Base-by-base conservation (phyloP, 1,139 yeast genomes). In the Geotrichum carabidarum region DNA sequence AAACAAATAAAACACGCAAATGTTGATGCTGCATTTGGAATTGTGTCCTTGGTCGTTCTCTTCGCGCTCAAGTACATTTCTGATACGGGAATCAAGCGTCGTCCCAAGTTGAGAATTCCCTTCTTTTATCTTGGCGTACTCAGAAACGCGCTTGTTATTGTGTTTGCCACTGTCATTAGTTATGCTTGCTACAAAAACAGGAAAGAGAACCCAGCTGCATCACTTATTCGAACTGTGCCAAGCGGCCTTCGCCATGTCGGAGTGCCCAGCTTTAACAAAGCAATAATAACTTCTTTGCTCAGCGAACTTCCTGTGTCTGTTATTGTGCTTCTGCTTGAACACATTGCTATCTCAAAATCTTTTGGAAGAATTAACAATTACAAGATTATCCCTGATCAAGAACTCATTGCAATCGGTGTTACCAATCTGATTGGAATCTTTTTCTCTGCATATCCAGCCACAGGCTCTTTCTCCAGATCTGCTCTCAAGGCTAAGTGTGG, bases 401-500 rank as follows among this genome's bases (percentile, higher is more conserved):
- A 91, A 70, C 79, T 91, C 59, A 81, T 91, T 67, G 97, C 98
- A 42, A 91, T 91, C 71, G 98, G 98, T 67, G 86, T 86, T 47
- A 86, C 93, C 56, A 91, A 91, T 72, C 76, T 90, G 68, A 78
- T 91, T 63, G 97, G 97, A 62, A 87, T 96, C 30, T 88, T 90
- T 67, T 91, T 91, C 78, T 78, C 82, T 65, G 96, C 97, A 8
- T 91, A 91, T 69, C 98, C 98, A 14, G 91, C 96, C 9, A 91
- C 98, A 9, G 97, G 98, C 53, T 91, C 97, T 1, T 91, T 91
- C 71, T 87, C 96, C 18, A 83, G 97, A 75, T 86, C 96, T 48
- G 97, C 97, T 11, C 78, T 91, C 65, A 90, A 91, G 72, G 86
- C 95, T 55, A 91, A 90, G 72, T 90, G 96, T 78, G 96, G 96